Evolutionary conservation across 805 yeast species (phyloP), one percentile per base, ranked within the genome.

Genomic region (Gaillardinia entomophila): DNA sequence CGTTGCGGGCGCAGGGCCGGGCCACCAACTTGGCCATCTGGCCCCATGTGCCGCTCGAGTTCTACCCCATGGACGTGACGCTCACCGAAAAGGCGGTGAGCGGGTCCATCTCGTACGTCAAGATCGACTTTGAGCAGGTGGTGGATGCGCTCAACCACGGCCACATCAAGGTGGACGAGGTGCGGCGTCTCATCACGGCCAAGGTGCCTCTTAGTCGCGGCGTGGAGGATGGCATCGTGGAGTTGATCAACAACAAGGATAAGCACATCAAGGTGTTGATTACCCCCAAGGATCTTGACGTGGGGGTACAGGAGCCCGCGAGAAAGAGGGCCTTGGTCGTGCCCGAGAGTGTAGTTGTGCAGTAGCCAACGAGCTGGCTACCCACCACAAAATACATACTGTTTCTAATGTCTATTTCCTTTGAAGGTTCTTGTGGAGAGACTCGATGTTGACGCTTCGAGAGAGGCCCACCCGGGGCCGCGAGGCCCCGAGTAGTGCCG

Each of bases 61-160:
- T 32, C 19, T 32, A 18, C 18, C 34, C 34, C 12, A 32, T 32
- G 34, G 34, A 32, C n/a, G 12, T 32, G 2, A 32, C 34, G 4
- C 27, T 32, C 14, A 12, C 12, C 20, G 34, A 32, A 27, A 32
- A 27, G 22, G 17, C 13, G 3, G 17, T 32, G 8, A 27, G 28
- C 11, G 30, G 34, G 13, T 32, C 34, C 6, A 20, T 32, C 26
- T 27, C 31, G n/a, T 32, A 32, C 29, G 19, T 18, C 25, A 32
- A 16, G 15, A 12, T 10, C 7, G 34, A 32, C 16, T 32, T 32
- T 13, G 34, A 32, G 18, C 23, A 32, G 15, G 34, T 32, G 7
- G 19, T 32, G 8, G 22, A 32, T 6, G 34, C 30, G 4, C 25
- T 26, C 26, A 32, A 22, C 12, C 12, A 26, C 10, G 24, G 25